Evolutionary conservation across 2,329 filamentous ascomycete species (phyloP).

Genomic region (Ophiocordyceps camponoti-saundersi): DNA sequence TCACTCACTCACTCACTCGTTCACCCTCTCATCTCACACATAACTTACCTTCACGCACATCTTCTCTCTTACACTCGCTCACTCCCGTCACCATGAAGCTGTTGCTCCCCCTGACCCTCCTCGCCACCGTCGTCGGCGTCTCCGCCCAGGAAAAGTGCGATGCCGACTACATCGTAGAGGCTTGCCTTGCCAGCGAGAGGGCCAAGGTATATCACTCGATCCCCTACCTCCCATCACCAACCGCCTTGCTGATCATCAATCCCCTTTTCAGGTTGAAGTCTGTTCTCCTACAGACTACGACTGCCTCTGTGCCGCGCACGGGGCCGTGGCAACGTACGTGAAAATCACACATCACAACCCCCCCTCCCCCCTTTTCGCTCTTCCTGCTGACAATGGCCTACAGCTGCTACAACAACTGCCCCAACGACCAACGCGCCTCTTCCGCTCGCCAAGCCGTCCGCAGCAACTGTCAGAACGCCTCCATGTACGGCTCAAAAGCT

Average conservation of each 20-base stretch:
- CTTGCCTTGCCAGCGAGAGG: constrained; percentile 23
- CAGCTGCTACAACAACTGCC: constrained; percentile 41
- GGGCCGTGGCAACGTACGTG: constrained; percentile 28
- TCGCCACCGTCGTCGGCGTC: constrained; percentile 15
- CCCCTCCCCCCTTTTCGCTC: neutral
- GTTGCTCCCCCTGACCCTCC: constrained; percentile 20
- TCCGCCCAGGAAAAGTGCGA: constrained; percentile 19
- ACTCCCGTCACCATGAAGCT: constrained; percentile 24
- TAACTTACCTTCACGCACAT: neutral
- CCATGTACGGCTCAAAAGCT: constrained; percentile 21
- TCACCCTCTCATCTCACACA: too few species aligned
- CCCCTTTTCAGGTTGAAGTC: constrained; percentile 10
- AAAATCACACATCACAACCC: neutral
- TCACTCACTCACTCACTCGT: neutral
- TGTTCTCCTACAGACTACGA: constrained; percentile 25
- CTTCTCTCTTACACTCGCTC: neutral
- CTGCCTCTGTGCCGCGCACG: constrained; percentile 28
- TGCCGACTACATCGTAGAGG: constrained; percentile 28
- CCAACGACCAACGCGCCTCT: constrained; percentile 23
- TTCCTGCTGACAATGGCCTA: neutral
- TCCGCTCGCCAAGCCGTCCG: constrained; percentile 19
- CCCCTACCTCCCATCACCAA: too few species aligned
- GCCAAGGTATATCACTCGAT: constrained; percentile 12
- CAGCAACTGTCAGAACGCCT: constrained; percentile 28
- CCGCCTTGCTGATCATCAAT: neutral